Evolutionary conservation across 768 basidiomycete species (phyloP), one percentile per base, ranked within the genome.

Genomic region (Galerina marginata): DNA sequence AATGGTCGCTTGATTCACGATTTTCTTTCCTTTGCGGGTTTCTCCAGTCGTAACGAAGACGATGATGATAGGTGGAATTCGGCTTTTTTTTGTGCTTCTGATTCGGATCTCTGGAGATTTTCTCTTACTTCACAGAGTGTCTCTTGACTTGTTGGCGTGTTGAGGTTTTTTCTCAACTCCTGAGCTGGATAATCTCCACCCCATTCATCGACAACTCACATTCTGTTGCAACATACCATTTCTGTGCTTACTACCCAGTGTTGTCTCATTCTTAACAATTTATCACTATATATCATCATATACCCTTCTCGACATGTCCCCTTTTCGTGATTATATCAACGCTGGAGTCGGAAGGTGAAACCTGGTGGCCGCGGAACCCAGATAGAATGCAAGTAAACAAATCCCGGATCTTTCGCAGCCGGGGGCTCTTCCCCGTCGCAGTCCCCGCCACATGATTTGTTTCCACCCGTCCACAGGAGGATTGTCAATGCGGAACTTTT

Each of bases 161-260:
- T 66, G 64, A 56, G 64, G 58, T 67, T 64, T 67, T 65, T 65
- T 60, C 64, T 64, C 58, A 15, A 56, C 56, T 43, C 45, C 56
- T 56, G 70, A 71, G 70, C 70, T 71, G 70, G 70, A 64, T 66
- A 65, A 63, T 59, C 64, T 60, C 62, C 61, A 47, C 60, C 54
- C 62, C 56, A 60, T 54, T 46, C 43, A 26, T 37, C 50, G 36
- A 53, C 56, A 55, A 37, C 59, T 63, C 55, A 58, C 56, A 53
- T 16, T 48, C 40, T 60, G 56, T 56, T 57, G 45, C 55, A 57
- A 49, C 54, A 62, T 58, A 42, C 36, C 56, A 61, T 36, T 62
- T 49, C 58, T 63, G 57, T 65, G 59, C 59, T 54, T 63, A 47
- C 63, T 33, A 33, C 59, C 50, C 44, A 37, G 9, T 67, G 60